Percentiles rank a stretch among this genome's conserved stretches.
Conservation (phyloP, 2,329 filamentous ascomycete genomes). For the Thermothelomyces thermophilus region DNA sequence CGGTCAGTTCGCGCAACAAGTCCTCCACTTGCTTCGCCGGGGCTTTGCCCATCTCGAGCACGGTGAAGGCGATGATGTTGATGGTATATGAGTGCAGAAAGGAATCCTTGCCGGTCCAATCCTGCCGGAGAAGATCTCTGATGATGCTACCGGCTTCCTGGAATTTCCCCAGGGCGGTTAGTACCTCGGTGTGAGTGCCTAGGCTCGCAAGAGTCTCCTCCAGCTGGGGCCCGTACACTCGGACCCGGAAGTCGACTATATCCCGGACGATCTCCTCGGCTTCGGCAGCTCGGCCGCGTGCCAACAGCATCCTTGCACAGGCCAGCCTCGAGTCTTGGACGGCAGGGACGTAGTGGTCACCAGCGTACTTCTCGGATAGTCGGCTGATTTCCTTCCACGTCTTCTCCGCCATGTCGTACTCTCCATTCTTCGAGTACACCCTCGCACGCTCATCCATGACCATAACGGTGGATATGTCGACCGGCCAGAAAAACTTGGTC, state of each 20-base stretch:
- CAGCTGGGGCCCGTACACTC: neutral
- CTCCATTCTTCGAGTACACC: neutral
- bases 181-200: neutral
- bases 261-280: neutral
- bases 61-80: neutral
- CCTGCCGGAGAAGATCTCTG: neutral
- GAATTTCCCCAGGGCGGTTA: neutral
- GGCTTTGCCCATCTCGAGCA: no score
- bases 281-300: neutral
- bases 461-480: neutral
- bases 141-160: neutral
- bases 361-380: neutral
- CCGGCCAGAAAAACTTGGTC: neutral
- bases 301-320: neutral
- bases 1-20: neutral
- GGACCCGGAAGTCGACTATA: neutral
- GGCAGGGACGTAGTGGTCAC: neutral
- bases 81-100: neutral
- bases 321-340: neutral
- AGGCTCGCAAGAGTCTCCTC: neutral
- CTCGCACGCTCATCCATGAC: neutral
- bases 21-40: neutral
- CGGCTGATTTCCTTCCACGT: neutral
- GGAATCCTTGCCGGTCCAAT: neutral
- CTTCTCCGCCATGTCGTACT: neutral